phyloP scores from a whole-genome alignment of 805 yeast species.

The Sugiyamaella qingdaonensis region DNA sequence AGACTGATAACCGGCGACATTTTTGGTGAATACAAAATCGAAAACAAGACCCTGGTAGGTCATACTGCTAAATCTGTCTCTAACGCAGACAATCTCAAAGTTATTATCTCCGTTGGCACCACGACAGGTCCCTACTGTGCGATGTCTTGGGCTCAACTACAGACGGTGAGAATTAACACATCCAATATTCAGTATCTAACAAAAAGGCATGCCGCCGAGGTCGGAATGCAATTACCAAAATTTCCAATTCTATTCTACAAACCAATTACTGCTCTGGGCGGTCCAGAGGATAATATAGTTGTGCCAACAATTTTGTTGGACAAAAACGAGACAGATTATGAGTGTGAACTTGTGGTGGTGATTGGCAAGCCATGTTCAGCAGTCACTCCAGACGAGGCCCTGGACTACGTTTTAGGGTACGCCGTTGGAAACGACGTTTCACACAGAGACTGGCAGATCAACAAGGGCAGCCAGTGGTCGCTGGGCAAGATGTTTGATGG shows the following conservation, averaged over 20 bases:
- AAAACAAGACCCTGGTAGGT: conserved; percentile 31
- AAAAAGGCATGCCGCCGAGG: conserved; percentile 35
- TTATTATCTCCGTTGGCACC: conserved; percentile 41
- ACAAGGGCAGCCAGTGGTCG: conserved; percentile 52
- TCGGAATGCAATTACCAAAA: conserved; percentile 40
- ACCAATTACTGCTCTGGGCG: conserved; percentile 44
- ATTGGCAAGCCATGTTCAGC: conserved; percentile 48
- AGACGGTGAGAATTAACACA: conserved; percentile 33
- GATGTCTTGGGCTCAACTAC: conserved; percentile 52
- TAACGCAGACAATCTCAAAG: conserved; percentile 28
- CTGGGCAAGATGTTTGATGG: conserved; percentile 52
- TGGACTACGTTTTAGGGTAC: conserved; percentile 48
- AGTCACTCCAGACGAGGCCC: conserved; percentile 42
- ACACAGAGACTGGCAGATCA: conserved; percentile 53
- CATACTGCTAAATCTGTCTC: background rate
- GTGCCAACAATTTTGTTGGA: conserved; percentile 33
- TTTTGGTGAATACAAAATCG: conserved; percentile 37
- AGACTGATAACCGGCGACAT: conserved; percentile 45
- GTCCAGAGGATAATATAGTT: conserved; percentile 40
- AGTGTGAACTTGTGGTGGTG: conserved; percentile 50
- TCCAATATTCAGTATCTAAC: background rate
- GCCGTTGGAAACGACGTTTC: conserved; percentile 54
- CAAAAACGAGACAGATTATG: conserved; percentile 43
- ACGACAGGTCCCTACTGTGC: conserved; percentile 38
- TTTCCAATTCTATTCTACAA: conserved; percentile 50